Evolutionary conservation across 805 yeast species (phyloP).

Genomic region (Candida quercuum): DNA sequence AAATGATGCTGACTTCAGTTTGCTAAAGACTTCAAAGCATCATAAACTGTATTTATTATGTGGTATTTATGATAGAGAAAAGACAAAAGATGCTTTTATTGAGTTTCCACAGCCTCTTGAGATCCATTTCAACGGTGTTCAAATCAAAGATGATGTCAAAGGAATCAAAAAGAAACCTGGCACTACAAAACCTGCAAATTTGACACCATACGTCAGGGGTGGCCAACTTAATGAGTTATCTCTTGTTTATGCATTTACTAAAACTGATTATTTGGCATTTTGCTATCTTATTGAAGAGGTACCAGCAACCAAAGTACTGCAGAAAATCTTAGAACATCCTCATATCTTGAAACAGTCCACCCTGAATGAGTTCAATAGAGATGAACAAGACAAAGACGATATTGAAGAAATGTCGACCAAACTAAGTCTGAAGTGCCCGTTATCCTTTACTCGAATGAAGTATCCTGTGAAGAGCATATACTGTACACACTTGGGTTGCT

Average conservation of each 20-base stretch:
- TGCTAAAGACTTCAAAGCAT: slow-evolving; percentile 27
- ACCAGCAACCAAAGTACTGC: slow-evolving; percentile 36
- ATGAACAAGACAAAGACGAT: slow-evolving; percentile 62
- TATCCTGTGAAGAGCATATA: slow-evolving; percentile 64
- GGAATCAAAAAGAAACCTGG: slow-evolving; percentile 78
- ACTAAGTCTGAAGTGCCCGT: slow-evolving; percentile 72
- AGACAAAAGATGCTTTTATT: slow-evolving; percentile 30
- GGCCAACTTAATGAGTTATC: slow-evolving; percentile 38
- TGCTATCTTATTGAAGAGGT: slow-evolving; percentile 53
- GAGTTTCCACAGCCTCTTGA: slow-evolving; percentile 73
- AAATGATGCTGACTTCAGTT: slow-evolving; percentile 33
- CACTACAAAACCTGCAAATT: slow-evolving; percentile 76
- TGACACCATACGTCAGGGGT: slow-evolving; percentile 45
- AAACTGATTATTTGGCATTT: slow-evolving; percentile 43
- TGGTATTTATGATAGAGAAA: slow-evolving; percentile 34
- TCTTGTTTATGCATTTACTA: slow-evolving; percentile 54
- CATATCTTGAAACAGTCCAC: slow-evolving; percentile 52
- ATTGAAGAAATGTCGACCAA: slow-evolving; percentile 60
- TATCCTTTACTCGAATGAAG: slow-evolving; percentile 63
- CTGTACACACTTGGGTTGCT: slow-evolving; percentile 84
- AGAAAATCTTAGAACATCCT: slow-evolving; percentile 37
- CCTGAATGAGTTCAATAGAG: slow-evolving; percentile 36
- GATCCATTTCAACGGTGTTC: slow-evolving; percentile 50
- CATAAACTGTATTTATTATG: slow-evolving; percentile 47
- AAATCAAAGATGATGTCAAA: slow-evolving; percentile 49